Evolutionary conservation across 306 rosid species (phyloP).

Genomic region (Oemleria cerasiformis): DNA sequence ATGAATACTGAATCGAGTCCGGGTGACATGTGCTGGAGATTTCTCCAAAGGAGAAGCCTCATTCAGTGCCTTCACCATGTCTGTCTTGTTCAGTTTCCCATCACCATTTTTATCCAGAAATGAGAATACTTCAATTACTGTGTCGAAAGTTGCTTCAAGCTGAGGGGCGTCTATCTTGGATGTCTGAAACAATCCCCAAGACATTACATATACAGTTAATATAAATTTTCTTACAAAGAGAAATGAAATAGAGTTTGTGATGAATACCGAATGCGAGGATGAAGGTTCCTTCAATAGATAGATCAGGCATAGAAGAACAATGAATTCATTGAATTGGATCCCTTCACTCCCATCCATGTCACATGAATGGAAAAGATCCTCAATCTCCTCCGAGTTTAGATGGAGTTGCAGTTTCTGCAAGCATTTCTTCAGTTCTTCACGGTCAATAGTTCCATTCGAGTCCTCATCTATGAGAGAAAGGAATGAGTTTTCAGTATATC

Average conservation of each 20-base stretch:
- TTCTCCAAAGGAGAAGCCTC: conserved; percentile 62
- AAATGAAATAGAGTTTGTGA: conserved; percentile 15
- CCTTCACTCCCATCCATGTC: conserved; percentile 83
- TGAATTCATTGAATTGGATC: conserved; percentile 80
- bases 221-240: conserved; percentile 8
- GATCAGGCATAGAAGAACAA: conserved; percentile 82
- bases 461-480: conserved; percentile 61
- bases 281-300: conserved; percentile 64
- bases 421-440: conserved; percentile 57
- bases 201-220: conserved; percentile 5
- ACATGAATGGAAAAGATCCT: conserved; percentile 72
- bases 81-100: conserved; percentile 75
- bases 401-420: conserved; percentile 59
- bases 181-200: conserved; percentile 40
- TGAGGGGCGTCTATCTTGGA: conserved; percentile 52
- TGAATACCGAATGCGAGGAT: conserved; percentile 43
- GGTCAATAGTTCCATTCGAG: conserved; percentile 73
- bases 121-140: conserved; percentile 61
- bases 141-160: conserved; percentile 64
- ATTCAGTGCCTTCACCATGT: conserved; percentile 64
- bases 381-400: conserved; percentile 57
- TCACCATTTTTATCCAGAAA: conserved; percentile 76
- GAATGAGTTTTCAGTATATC: conserved; percentile 16
- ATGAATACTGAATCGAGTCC: conserved; percentile 59
- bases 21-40: conserved; percentile 68